phyloP scores from a whole-genome alignment of 2,329 filamentous ascomycete species.

The Nemania diffusa region DNA sequence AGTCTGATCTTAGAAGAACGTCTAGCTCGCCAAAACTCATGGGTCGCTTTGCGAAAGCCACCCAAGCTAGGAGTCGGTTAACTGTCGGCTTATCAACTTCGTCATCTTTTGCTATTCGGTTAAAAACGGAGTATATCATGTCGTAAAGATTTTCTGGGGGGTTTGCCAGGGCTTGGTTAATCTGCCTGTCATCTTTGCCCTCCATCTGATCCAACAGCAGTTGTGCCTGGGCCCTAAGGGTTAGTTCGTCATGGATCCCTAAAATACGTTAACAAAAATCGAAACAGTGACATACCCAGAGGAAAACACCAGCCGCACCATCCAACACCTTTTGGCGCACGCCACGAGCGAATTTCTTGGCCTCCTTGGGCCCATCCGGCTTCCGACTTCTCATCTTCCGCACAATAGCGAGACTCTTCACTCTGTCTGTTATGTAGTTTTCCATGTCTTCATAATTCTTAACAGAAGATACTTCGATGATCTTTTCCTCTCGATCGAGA shows the following conservation, averaged over 20 bases:
- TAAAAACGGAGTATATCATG: conserved; percentile 23
- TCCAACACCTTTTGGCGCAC: conserved; percentile 18
- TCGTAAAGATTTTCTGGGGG: conserved; percentile 18
- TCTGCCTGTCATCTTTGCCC: conserved; percentile 21
- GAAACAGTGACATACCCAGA: conserved; percentile 6
- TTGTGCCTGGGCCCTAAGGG: conserved; percentile 1
- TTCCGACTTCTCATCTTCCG: conserved; percentile 18
- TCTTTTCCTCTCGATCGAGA: conserved; percentile 19
- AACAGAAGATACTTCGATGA: conserved; percentile 19
- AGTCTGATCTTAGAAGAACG: conserved; percentile 16
- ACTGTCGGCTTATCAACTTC: conserved; percentile 15
- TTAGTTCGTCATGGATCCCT: background rate
- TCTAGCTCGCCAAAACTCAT: conserved; percentile 15
- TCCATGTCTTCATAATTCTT: conserved; percentile 23
- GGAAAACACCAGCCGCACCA: conserved; percentile 19
- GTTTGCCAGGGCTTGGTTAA: conserved; percentile 17
- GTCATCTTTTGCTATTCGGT: conserved; percentile 17
- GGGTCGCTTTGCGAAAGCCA: conserved; percentile 17
- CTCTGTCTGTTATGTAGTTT: conserved; percentile 16
- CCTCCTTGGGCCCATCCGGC: conserved; percentile 18
- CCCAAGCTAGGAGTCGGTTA: conserved; percentile 17
- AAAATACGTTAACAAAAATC: background rate
- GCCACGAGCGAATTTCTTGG: conserved; percentile 15
- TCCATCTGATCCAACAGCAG: conserved; percentile 19
- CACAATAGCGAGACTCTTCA: conserved; percentile 18